phyloP scores from a whole-genome alignment of 1,284 basidiomycete genomes.

The Inonotus hispidus region DNA sequence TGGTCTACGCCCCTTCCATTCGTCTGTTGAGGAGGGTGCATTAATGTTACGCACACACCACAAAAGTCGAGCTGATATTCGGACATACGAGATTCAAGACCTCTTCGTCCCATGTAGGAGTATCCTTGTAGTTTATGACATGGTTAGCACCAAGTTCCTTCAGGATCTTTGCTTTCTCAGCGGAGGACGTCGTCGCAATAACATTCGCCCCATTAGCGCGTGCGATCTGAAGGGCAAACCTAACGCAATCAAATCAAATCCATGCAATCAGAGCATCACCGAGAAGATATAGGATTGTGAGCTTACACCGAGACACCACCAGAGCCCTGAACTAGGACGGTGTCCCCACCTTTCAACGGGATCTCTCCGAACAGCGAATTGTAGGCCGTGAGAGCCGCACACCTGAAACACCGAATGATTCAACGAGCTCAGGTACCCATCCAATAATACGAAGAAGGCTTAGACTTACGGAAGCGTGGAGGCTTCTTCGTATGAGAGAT shows the following conservation, averaged over 20 bases:
- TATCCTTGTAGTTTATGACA: constrained; percentile 53
- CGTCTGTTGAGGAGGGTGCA: constrained; percentile 27
- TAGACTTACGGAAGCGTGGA: constrained; percentile 39
- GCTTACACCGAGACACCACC: constrained; percentile 53
- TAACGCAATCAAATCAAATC: constrained; percentile 19
- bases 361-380: constrained; percentile 40
- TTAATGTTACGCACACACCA: neutral
- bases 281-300: neutral
- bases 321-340: constrained; percentile 51
- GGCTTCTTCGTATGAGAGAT: constrained; percentile 47
- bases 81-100: constrained; percentile 35
- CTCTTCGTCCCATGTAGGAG: constrained; percentile 50
- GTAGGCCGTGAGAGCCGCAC: constrained; percentile 48
- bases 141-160: constrained; percentile 44
- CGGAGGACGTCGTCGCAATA: constrained; percentile 56
- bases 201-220: constrained; percentile 51
- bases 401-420: constrained; percentile 21
- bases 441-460: neutral
- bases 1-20: constrained; percentile 51
- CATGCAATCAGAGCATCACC: neutral
- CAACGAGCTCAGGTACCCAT: neutral
- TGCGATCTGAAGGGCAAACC: constrained; percentile 49
- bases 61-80: neutral
- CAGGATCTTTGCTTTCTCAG: constrained; percentile 48
- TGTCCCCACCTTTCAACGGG: constrained; percentile 41